Evolutionary conservation across 1,284 basidiomycete genomes (phyloP).

Genomic region (Rugosomyces carneus): DNA sequence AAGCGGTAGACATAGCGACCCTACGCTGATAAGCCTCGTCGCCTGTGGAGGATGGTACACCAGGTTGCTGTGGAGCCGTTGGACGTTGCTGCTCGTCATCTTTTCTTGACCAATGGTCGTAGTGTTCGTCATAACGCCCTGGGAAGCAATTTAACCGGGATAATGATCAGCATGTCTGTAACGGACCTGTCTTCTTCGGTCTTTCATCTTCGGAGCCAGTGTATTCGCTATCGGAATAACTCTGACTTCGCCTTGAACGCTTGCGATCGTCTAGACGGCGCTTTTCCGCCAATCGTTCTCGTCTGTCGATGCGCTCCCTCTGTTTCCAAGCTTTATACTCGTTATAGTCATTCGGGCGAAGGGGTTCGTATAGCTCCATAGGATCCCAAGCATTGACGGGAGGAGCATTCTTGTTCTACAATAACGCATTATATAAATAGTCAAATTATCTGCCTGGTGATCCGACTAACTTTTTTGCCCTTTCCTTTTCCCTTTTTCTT

Average conservation of each 20-base stretch:
- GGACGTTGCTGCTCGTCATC: slow-evolving; percentile 38
- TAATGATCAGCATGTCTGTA: neutral
- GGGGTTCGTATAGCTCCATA: slow-evolving; percentile 69
- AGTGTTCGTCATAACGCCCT: slow-evolving; percentile 55
- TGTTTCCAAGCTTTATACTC: slow-evolving; percentile 77
- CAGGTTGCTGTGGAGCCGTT: slow-evolving; percentile 22
- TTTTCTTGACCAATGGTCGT: slow-evolving; percentile 48
- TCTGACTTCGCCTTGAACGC: slow-evolving; percentile 50
- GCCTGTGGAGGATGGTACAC: slow-evolving; percentile 41
- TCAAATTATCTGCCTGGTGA: neutral
- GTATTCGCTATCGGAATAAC: slow-evolving; percentile 59
- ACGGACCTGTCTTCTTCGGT: slow-evolving; percentile 64
- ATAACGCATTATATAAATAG: slow-evolving; percentile 5
- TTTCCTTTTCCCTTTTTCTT: slow-evolving; percentile 43
- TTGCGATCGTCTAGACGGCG: slow-evolving; percentile 53
- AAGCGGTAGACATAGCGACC: slow-evolving; percentile 42
- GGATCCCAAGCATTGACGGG: slow-evolving; percentile 65
- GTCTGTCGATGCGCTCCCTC: slow-evolving; percentile 64
- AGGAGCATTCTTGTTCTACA: slow-evolving; percentile 56
- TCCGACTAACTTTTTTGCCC: slow-evolving; percentile 49
- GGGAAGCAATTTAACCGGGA: slow-evolving; percentile 7
- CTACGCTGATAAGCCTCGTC: slow-evolving; percentile 63
- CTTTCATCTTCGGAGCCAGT: slow-evolving; percentile 63
- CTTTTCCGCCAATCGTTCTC: slow-evolving; percentile 56
- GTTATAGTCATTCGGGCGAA: slow-evolving; percentile 81